Base-by-base conservation (phyloP, 306 rosid genomes). In the Sphenostylis stenocarpa region DNA sequence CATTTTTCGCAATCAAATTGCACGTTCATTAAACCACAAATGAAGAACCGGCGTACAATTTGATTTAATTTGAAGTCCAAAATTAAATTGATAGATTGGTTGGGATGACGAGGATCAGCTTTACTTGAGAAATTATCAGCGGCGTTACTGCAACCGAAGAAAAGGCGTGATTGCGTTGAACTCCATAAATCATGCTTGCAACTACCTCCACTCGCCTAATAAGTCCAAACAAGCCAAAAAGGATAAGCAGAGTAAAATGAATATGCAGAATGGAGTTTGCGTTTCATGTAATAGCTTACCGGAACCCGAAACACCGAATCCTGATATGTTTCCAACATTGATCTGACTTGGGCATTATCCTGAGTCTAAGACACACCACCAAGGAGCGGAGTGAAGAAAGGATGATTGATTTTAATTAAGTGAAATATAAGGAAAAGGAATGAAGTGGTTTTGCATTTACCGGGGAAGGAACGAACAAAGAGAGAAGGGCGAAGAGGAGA, bases 151-250 rank as follows among this genome's bases (percentile, higher is more conserved):
- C 97, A 94, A 20, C 91, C 93, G 31, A 28, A 60, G 81, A 82
- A 91, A 57, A 66, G 60, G 24, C 82, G 48, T 3, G 95, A 89
- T 53, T 75, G 70, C 53, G 12, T 64, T 9, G 94, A 79, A 29
- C 75, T 84, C 98, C 98, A 94, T 65, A 91, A 45, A 87, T 90
- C 82, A 51, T 78, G 93, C 36, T 29, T 87, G 56, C 75, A 82
- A 41, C 86, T 70, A 16, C 79, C 86, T 82, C 89, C 91, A 65
- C 49, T 61, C 4, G 44, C 84, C 97, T 91, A 39, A 10, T 70
- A 36, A 55, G 19, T 77, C 29, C 19, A 34, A 49, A 21, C 20
- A 73, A 43, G 8, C 67, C 4, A 19, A 69, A 36, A 19, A 69
- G 13, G 11, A 64, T 3, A 34, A 17, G 6, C 20, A 36, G 56